These are phyloP conservation scores for Thraustochytrium striatum DNA, from an alignment of 352 stramenopile species.

Conservation along the genomic window DNA sequence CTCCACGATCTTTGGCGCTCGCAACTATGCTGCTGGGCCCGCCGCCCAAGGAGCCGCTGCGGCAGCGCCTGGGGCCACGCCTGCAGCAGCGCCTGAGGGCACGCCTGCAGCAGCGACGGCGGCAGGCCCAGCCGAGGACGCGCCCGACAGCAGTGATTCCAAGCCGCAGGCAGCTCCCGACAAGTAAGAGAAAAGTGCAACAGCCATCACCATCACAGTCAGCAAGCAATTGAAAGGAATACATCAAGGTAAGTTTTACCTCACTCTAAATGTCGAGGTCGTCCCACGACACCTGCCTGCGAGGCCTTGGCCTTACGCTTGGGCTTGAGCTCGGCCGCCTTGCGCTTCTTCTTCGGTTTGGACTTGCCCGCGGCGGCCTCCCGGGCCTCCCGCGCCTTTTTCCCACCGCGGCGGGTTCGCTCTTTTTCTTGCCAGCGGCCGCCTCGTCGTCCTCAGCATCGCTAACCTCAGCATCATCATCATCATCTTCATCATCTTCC, in stretches of 20 bases:
- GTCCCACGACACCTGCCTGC: neutral
- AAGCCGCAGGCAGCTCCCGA: no score
- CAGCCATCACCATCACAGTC: no score
- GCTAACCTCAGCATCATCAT: neutral
- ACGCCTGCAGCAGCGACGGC: no score
- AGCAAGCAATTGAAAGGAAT: no score
- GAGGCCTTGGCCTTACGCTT: neutral
- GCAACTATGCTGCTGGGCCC: constrained; percentile 54
- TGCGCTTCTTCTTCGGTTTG: neutral
- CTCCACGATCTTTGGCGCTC: constrained; percentile 93
- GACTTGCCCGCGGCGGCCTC: neutral
- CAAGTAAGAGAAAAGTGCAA: no score
- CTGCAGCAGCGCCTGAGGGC: neutral
- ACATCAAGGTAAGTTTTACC: no score
- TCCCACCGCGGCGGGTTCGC: neutral
- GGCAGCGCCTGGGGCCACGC: no score
- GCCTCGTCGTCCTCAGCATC: constrained; percentile 17
- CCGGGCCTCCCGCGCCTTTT: neutral
- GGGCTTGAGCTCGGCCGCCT: constrained; percentile 1
- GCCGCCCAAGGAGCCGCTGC: no score
- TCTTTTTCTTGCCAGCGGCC: constrained; percentile 2
- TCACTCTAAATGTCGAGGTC: constrained; percentile 43
- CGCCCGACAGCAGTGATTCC: no score
- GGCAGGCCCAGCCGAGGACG: no score
- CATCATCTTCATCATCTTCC: constrained; percentile 1